Base-by-base conservation (phyloP, 352 stramenopile species). In the Globisporangium barbulae region DNA sequence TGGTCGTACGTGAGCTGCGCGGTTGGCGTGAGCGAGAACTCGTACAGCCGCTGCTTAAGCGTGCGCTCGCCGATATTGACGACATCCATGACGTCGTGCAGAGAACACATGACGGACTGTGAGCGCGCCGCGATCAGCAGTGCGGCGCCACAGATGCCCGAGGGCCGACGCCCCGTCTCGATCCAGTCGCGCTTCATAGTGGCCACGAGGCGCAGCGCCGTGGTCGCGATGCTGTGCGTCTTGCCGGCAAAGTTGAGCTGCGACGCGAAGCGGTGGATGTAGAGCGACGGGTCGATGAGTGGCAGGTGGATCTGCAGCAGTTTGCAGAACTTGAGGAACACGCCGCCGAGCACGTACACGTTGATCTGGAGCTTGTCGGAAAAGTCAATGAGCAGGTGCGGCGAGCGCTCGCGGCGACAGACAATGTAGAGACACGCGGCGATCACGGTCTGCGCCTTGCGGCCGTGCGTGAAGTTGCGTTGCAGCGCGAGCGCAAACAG, bases 111-210 rank as follows among this genome's bases (percentile, higher is more conserved):
- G 42, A 98, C 92, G 0, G 95, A 96, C 78, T 99, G 97, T 22
- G 97, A 97, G n/a, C 97, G 84, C 6, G 95, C 89, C 0, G 97
- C 97, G 61, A 99, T 98, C 19, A 99, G 78, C 10, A 99, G 78
- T 22, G 97, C 95, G 0, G 97, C 97, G 21, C 96, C 98, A 63
- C 97, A 99, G 58, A 99, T 98, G 25, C 98, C 98, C 12, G 97
- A 97, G 0, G 98, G 98, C 2, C 97, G 81, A 17, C 98, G 89
- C 17, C 98, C 98, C 3, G 94, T 97, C 49, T 99, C 93, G 62
- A 99, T 99, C 98, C 98, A 99, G 82, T 99, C 97, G 65, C 97
- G 89, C 79, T 99, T 98, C 96, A 99, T 99, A 21, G 95, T 90
- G 17, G 89, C 94, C 6, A 99, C 96, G 17, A 99, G 73, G 22